Percentiles rank a stretch among this genome's conserved stretches.
These are phyloP conservation scores for Citrus medica DNA, from an alignment of 345 rosid species.

Conservation along the genomic window DNA sequence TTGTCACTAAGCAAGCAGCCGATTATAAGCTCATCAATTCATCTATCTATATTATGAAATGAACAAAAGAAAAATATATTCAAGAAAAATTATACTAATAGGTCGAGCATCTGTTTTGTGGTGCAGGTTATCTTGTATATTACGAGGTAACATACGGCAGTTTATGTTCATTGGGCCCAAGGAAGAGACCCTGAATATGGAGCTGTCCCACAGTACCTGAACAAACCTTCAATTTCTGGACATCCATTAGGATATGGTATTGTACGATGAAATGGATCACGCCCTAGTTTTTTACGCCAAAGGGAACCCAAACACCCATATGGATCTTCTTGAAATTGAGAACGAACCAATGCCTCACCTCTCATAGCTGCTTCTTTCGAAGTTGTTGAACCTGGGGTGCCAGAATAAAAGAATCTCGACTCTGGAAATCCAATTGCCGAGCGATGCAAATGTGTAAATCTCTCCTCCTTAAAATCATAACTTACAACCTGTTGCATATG, in stretches of 20 bases:
- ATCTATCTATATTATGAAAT: neutral
- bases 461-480: constrained; percentile 85
- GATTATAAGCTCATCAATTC: neutral
- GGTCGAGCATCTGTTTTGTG: neutral
- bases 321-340: constrained; percentile 86
- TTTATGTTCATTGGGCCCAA: constrained; percentile 38
- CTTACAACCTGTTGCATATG: constrained; percentile 67
- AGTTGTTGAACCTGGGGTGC: constrained; percentile 62
- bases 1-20: neutral
- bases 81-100: neutral
- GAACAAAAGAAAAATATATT: neutral
- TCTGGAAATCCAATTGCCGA: constrained; percentile 80
- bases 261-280: constrained; percentile 90
- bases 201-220: constrained; percentile 70
- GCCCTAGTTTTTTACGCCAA: constrained; percentile 74
- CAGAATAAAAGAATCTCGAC: constrained; percentile 63
- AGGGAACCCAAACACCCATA: constrained; percentile 82
- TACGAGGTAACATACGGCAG: neutral
- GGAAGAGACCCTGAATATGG: constrained; percentile 83
- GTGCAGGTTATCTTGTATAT: neutral
- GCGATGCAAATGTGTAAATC: constrained; percentile 80
- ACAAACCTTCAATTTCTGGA: constrained; percentile 77
- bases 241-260: constrained; percentile 93
- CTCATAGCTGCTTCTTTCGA: constrained; percentile 71
- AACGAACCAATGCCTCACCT: constrained; percentile 78